Evolutionary conservation across 129 eudicot genomes (phyloP), one percentile per base, ranked within the genome.

Genomic region (Centrapalus pauciflorus): DNA sequence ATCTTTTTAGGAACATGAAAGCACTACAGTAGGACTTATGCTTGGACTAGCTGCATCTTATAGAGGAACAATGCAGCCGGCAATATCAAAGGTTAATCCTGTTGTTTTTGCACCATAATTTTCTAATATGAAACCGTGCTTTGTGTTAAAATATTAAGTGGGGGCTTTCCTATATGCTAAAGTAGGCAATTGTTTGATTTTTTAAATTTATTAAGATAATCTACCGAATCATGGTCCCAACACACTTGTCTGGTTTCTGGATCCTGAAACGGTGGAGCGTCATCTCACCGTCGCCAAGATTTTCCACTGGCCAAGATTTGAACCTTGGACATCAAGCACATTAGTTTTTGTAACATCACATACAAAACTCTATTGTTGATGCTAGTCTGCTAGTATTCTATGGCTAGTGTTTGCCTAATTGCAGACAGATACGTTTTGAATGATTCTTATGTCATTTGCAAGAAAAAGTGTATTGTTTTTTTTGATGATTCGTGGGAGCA

Each of bases 1-100:
- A 32, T 59, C 33, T 51, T 13, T 58, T 62, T 61, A 93, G 98
- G 96, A 82, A 64, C 95, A 93, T 80, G 99, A 93, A 76, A 83
- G 89, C 79, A 93, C 99, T 2, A 86, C 96, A 7, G 95, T 86
- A 21, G 99, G 96, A 67, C 70, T 93, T 59, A 93, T 93, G 99
- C 90, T 93, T 80, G 99, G 99, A 67, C 96, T 93, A 56, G 96
- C 99, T 57, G 99, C 99, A 73, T 93, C 99, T 63, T 82, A 86
- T 61, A 80, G 96, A 77, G 99, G 99, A 65, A 88, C 99, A 48
- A 86, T 93, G 99, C 87, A 88, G 70, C 96, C 96, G 25, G 89
- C 96, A 24, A 80, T 93, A 66, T 88, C 95, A 55, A 93, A 89
- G 98, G 98, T 88, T 57, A 27, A 48, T 32, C 46, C 19, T 37